Base-by-base conservation (phyloP, 495 filamentous ascomycete species). In the Podospora tetraspora region DNA sequence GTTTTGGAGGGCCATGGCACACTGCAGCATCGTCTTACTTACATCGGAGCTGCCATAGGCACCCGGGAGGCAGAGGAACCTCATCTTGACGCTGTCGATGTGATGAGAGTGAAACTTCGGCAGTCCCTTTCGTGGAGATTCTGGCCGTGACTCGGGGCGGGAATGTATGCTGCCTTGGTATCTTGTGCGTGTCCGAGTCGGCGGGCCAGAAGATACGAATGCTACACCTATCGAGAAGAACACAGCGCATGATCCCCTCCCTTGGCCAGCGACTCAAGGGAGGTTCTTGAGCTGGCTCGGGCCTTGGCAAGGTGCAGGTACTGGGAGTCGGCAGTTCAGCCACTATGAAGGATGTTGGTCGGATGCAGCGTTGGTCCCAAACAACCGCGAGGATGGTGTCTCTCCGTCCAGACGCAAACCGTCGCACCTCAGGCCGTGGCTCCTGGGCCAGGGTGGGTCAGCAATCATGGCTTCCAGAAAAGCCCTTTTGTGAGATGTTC, bases 1-100 rank as follows among this genome's bases (percentile, higher is more conserved):
- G n/a, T 1, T n/a, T 19, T 2, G 6, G 8, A 52, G 43, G 19
- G 8, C 43, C 16, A 7, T 52, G 19, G 43, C 19, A 52, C 43
- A 52, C 8, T 7, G 30, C 12, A 37, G 52, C 43, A 19, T 69
- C 59, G 66, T 37, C 23, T 66, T 65, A 81, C 82, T 78, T 72
- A 84, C 82, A 69, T 84, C 82, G 60, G 80, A 79, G 74, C 79
- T 84, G 69, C 82, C 82, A 78, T 81, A 84, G 65, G 82, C 82
- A 61, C 80, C 81, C 1, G 77, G 78, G 5, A 81, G 76, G 69
- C 80, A 82, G 60, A 81, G 68, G 64, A 83, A 81, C 68, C 72
- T 77, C 78, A 83, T 80, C 32, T 64, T 77, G 72, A 68, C 66
- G 62, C 16, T 5, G 63, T 21, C 21, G 22, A 52, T 52, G 43